phyloP scores from a whole-genome alignment of 179 eudicot species.

The Spergularia azorica region DNA sequence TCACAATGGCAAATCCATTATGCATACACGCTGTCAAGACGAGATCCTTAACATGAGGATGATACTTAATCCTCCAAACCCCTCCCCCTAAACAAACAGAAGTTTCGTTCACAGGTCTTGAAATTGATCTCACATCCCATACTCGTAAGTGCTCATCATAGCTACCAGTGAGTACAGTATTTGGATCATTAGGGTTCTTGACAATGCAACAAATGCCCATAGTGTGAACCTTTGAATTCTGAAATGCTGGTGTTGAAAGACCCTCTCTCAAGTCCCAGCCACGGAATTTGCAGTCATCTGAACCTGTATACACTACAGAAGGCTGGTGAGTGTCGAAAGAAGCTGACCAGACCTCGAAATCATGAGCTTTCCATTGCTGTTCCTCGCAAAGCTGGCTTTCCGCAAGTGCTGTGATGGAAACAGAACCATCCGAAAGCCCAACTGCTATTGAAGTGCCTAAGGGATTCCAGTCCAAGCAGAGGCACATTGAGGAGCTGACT shows the following conservation, averaged over 20 bases:
- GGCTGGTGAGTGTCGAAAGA: slow-evolving; percentile 85
- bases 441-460: slow-evolving; percentile 61
- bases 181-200: slow-evolving; percentile 68
- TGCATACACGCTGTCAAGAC: slow-evolving; percentile 96
- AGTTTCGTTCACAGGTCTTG: slow-evolving; percentile 68
- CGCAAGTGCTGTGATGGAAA: slow-evolving; percentile 56
- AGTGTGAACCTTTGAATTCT: slow-evolving; percentile 67
- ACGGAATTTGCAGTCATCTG: slow-evolving; percentile 86
- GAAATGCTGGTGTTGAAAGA: slow-evolving; percentile 57
- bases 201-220: slow-evolving; percentile 92
- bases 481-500: slow-evolving; percentile 92
- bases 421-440: slow-evolving; percentile 89
- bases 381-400: slow-evolving; percentile 55
- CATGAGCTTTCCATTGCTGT: slow-evolving; percentile 90
- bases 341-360: slow-evolving; percentile 91
- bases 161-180: slow-evolving; percentile 72
- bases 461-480: slow-evolving; percentile 85
- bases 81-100: slow-evolving; percentile 82
- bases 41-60: slow-evolving; percentile 52
- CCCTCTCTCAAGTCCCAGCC: slow-evolving; percentile 83
- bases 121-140: slow-evolving; percentile 83
- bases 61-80: slow-evolving; percentile 95
- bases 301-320: slow-evolving; percentile 74
- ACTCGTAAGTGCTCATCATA: slow-evolving; percentile 80
- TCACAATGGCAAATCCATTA: slow-evolving; percentile 83